phyloP scores from a whole-genome alignment of 306 rosid species.

The Cajanus cajan region DNA sequence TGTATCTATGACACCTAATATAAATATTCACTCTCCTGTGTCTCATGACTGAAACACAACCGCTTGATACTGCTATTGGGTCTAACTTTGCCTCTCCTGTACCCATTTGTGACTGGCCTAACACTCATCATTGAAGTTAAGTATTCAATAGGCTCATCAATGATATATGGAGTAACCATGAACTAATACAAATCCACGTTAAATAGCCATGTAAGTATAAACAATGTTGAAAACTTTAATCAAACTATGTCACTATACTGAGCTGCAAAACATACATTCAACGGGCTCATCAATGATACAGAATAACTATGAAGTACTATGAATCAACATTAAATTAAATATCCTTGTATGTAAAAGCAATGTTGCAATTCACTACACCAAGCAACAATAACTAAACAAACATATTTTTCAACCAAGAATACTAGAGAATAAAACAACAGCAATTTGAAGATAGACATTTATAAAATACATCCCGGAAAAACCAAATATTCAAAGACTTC shows the following conservation, averaged over 20 bases:
- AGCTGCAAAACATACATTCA: neutral
- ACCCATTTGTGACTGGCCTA: neutral
- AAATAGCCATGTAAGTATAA: neutral
- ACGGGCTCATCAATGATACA: neutral
- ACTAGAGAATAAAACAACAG: neutral
- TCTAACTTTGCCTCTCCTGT: neutral
- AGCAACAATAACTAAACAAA: neutral
- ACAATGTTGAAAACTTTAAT: neutral
- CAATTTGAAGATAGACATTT: conserved; percentile 1
- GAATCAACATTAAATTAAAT: neutral
- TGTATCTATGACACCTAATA: neutral
- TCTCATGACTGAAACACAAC: neutral
- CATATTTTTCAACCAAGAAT: neutral
- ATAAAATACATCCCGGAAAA: neutral
- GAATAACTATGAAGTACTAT: neutral
- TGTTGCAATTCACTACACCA: neutral
- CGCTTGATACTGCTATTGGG: neutral
- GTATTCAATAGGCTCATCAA: neutral
- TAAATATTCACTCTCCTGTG: neutral
- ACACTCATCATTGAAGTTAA: neutral
- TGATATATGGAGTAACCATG: neutral
- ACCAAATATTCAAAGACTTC: neutral
- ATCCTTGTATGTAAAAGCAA: neutral
- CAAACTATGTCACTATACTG: neutral
- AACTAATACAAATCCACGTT: neutral